Base-by-base conservation (phyloP, 148 eudicot genomes). In the Vaccinium darrowii region DNA sequence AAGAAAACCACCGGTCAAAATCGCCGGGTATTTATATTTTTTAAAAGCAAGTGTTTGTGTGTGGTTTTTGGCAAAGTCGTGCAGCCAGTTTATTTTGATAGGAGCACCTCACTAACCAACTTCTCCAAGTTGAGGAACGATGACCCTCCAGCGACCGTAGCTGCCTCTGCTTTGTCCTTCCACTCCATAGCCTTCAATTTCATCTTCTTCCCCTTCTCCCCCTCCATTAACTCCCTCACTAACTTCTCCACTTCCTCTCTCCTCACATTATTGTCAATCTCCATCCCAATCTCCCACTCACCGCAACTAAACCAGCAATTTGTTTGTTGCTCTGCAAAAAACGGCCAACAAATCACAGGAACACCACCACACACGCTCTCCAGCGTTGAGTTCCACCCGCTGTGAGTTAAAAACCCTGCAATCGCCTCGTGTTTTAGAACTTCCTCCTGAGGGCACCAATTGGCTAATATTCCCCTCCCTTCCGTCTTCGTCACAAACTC, bases 361-460 rank as follows among this genome's bases (percentile, higher is more conserved):
- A 89, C 87, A 1, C 89, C 90, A 1, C 57, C 11, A 0, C 52
- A 43, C 8, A 87, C 52, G 27, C 87, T 87, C 27, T 89, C 90
- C 0, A 89, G 0, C 4, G 84, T 87, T 51, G 90, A 89, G n/a
- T 89, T 89, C 89, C 90, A 89, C 16, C 89, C 89, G 18, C 85
- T 27, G 50, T 89, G 90, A 2, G 89, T 90, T 63, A 92, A n/a
- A 75, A 92, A 92, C 47, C 88, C 94, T 6, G 86, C 90, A 0
- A 91, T 72, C 0, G 93, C 79, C 14, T 76, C 53, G 47, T 92
- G 94, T 15, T 77, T 84, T 27, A 92, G 60, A 1, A 92, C 86
- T 36, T 88, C 36, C 50, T 86, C 89, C 62, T 93, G 94, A 33
- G 87, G 30, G 69, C 94, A 92, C 95, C 95, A 93, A n/a, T 87